Base-by-base conservation (phyloP, 164 flowering plant species). In the Warburgia ugandensis region DNA sequence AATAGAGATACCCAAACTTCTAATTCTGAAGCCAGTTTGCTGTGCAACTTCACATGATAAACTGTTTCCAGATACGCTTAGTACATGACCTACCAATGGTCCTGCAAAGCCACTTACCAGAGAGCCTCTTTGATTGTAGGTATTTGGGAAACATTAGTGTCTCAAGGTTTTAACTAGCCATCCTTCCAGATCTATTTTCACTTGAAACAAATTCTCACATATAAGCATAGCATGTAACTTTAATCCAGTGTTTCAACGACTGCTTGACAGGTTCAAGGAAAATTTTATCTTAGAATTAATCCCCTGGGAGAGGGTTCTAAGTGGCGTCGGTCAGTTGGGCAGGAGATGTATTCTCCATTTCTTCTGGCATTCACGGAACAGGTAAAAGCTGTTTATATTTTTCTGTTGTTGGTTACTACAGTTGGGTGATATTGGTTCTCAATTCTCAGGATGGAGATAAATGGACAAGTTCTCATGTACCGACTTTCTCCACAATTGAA, bases 281-380 rank as follows among this genome's bases (percentile, higher is more conserved):
- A 77, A 60, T 77, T 66, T 37, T 92, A 81, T 63, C 51, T 75
- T 53, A 74, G 87, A 74, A 73, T 87, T 59, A 94, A 88, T 59
- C 85, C 84, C 8, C 42, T 71, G n/a, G 96, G 95, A 40, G 84
- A 85, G 59, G 98, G 98, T 61, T 88, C 98, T 19, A 80, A 79
- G 59, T 92, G 98, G 98, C 86, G 96, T 11, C 88, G 96, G 30
- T 53, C 77, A 59, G 68, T 64, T 59, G 95, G 96, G 11, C 96
- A 92, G 62, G 98, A 92, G 68, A 74, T 88, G 58, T 92, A 92
- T 70, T 83, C 95, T 33, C 98, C 98, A 26, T 70, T 85, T 64
- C 77, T 92, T 17, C 69, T 92, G 43, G 98, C 96, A 58, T 85
- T 87, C 67, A 31, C 91, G 30, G 94, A 83, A 61, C 74, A 81